phyloP scores from a whole-genome alignment of 345 rosid species.

The Hibiscus tridactylites region DNA sequence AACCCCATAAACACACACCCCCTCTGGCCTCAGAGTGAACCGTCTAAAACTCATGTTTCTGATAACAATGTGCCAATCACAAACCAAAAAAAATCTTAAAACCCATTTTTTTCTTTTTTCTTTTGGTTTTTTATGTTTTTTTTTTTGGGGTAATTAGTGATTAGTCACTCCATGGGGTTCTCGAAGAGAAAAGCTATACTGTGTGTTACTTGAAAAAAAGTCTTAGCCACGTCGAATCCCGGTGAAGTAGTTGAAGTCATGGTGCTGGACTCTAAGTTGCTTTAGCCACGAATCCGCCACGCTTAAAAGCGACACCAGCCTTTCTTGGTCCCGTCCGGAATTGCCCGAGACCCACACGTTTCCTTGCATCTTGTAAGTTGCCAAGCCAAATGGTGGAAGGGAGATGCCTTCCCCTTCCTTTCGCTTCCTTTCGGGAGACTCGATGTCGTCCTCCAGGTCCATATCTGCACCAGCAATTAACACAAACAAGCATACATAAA shows the following conservation, averaged over 20 bases:
- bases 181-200: neutral
- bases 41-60: neutral
- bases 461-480: slow-evolving; percentile 34
- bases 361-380: slow-evolving; percentile 99
- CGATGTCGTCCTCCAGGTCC: slow-evolving; percentile 63
- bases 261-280: slow-evolving; percentile 94
- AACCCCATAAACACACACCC: slow-evolving; percentile 6
- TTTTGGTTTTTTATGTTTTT: neutral
- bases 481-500: neutral
- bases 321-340: slow-evolving; percentile 69
- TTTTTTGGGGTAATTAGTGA: neutral
- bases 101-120: neutral
- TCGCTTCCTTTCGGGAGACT: slow-evolving; percentile 33
- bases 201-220: neutral
- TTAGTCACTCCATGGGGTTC: slow-evolving; percentile 8
- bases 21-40: slow-evolving; percentile 4
- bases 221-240: slow-evolving; percentile 60
- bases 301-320: slow-evolving; percentile 67
- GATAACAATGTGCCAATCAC: slow-evolving; percentile 11
- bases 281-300: slow-evolving; percentile 99
- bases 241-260: slow-evolving; percentile 85
- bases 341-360: slow-evolving; percentile 80
- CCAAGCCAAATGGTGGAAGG: slow-evolving; percentile 76
- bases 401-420: slow-evolving; percentile 60
- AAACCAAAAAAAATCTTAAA: neutral